Evolutionary conservation across 768 basidiomycete genomes (phyloP).

Genomic region (Pleurotus giganteus): DNA sequence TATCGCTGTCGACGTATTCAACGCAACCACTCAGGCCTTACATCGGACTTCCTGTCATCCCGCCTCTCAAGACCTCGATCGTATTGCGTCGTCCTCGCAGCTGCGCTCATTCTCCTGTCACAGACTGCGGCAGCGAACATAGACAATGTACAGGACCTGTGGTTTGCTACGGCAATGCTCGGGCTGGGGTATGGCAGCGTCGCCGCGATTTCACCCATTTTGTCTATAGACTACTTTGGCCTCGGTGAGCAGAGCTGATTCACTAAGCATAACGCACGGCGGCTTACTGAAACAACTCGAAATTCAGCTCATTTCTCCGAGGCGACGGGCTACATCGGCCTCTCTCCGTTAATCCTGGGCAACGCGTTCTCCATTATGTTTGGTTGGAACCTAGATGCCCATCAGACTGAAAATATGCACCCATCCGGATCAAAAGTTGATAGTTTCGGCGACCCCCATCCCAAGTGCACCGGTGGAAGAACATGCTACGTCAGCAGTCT

Average conservation of each 20-base stretch:
- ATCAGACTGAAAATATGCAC: constrained; percentile 30
- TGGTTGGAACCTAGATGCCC: constrained; percentile 76
- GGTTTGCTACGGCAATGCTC: constrained; percentile 58
- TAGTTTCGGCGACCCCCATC: constrained; percentile 11
- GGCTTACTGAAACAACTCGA: not conserved
- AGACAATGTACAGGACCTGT: constrained; percentile 57
- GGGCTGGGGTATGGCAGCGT: constrained; percentile 71
- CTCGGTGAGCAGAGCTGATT: too few relatives aligned
- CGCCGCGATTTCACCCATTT: constrained; percentile 71
- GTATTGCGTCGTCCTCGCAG: constrained; percentile 64
- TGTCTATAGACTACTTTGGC: constrained; percentile 88
- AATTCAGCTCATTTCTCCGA: constrained; percentile 68
- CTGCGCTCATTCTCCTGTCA: constrained; percentile 66
- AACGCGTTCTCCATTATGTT: constrained; percentile 84
- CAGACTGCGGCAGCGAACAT: constrained; percentile 60
- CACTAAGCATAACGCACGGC: too few relatives aligned
- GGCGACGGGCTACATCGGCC: constrained; percentile 80
- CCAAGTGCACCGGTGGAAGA: constrained; percentile 55
- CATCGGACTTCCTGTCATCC: constrained; percentile 63
- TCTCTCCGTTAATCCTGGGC: constrained; percentile 72
- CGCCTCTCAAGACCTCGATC: constrained; percentile 61
- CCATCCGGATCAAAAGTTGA: not conserved
- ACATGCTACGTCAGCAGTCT: constrained; percentile 61
- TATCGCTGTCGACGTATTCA: not conserved
- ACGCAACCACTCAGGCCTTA: constrained; percentile 42